These are phyloP conservation scores for Aristolochia fimbriata DNA, from an alignment of 164 flowering plant species.

Conservation along the genomic window DNA sequence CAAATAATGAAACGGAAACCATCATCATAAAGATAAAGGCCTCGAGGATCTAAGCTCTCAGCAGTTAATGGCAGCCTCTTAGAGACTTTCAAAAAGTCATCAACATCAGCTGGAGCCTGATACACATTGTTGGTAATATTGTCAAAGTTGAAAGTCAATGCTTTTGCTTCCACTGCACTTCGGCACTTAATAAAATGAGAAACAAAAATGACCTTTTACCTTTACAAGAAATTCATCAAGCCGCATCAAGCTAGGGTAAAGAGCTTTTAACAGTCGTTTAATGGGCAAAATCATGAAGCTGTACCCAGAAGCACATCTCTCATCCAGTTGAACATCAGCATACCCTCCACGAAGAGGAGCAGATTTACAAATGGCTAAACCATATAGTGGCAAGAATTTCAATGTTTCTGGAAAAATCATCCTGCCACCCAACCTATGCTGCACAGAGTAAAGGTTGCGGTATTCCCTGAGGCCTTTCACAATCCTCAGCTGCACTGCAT, in stretches of 20 bases:
- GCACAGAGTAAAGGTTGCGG: slow-evolving; percentile 89
- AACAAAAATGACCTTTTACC: slow-evolving; percentile 24
- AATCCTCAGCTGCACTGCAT: slow-evolving; percentile 45
- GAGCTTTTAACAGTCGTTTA: slow-evolving; percentile 59
- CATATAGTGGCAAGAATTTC: slow-evolving; percentile 63
- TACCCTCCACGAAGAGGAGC: slow-evolving; percentile 76
- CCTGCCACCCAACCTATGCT: slow-evolving; percentile 81
- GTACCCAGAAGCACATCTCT: slow-evolving; percentile 86
- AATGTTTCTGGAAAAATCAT: slow-evolving; percentile 93
- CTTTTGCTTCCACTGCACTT: not conserved
- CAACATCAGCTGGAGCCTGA: slow-evolving; percentile 35
- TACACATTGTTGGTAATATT: not conserved
- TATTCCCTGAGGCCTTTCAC: slow-evolving; percentile 90
- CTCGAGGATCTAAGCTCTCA: slow-evolving; percentile 76
- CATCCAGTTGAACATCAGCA: slow-evolving; percentile 87
- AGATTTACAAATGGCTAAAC: slow-evolving; percentile 74
- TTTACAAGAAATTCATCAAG: slow-evolving; percentile 68
- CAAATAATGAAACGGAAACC: slow-evolving; percentile 83
- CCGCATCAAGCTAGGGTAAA: slow-evolving; percentile 77
- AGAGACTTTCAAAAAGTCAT: slow-evolving; percentile 27
- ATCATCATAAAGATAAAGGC: slow-evolving; percentile 81
- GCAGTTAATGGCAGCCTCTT: slow-evolving; percentile 50
- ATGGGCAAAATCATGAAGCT: slow-evolving; percentile 88
- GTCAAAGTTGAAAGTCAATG: not conserved
- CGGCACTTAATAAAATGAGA: not conserved